Conservation (phyloP, 768 basidiomycete species). For the Serendipita sp. region DNA sequence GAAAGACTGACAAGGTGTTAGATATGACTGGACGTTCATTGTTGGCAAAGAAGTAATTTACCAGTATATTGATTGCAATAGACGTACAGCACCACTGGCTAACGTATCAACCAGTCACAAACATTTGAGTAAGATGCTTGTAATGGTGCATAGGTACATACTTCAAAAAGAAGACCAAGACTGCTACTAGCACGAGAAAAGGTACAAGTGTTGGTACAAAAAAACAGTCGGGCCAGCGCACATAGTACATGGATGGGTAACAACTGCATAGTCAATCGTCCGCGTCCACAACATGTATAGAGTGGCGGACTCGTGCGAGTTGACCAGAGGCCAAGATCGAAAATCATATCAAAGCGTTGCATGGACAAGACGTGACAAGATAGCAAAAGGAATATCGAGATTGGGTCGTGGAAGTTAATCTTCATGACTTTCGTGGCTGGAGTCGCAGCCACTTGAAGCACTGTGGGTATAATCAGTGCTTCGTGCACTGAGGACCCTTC, state of each 20-base stretch:
- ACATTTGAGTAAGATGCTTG: neutral
- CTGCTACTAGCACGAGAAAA: neutral
- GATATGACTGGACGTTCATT: constrained; percentile 19
- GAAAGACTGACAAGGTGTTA: constrained; percentile 14
- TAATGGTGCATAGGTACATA: neutral
- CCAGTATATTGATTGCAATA: neutral
- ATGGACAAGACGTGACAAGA: neutral
- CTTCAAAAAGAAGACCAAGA: neutral
- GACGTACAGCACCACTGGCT: neutral
- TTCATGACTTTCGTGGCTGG: neutral
- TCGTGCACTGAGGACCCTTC: neutral
- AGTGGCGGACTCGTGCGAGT: no score
- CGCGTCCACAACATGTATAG: no score
- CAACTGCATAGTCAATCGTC: no score
- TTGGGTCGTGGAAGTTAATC: no score
- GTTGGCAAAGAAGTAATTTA: constrained; percentile 6
- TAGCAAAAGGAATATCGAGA: neutral
- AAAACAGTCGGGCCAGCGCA: no score
- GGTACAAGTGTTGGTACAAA: neutral
- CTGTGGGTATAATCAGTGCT: neutral
- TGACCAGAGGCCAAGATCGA: neutral
- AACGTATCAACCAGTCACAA: neutral
- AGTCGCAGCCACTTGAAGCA: neutral
- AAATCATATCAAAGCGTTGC: neutral
- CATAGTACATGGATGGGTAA: no score